Percentiles rank a stretch among this genome's conserved stretches.
Evolutionary conservation across 208 protist genomes (phyloP).

Genomic region (Crithidia thermophila): DNA sequence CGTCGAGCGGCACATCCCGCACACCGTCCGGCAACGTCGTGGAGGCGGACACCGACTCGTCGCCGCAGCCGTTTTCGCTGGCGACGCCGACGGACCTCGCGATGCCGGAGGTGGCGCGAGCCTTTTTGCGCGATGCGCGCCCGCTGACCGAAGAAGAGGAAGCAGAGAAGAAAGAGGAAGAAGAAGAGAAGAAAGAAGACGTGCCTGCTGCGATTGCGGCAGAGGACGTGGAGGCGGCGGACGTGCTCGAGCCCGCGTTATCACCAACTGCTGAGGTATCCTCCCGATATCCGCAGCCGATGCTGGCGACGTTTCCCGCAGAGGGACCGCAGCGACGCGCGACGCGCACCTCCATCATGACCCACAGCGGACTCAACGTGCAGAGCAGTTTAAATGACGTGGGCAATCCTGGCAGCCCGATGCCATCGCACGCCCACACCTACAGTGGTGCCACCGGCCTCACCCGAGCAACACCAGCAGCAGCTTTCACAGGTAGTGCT

Average conservation of each 20-base stretch:
- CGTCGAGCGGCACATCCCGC: background rate
- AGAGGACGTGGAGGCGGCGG: no score
- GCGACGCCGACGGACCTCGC: no score
- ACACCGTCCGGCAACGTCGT: background rate
- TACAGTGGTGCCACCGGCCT: background rate
- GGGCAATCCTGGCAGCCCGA: no score
- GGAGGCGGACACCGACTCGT: background rate
- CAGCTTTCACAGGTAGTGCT: no score
- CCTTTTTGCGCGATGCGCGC: background rate
- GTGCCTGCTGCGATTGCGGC: no score
- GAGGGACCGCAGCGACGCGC: constrained; percentile 7
- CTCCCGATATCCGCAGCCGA: no score
- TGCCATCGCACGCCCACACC: background rate
- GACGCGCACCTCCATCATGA: constrained; percentile 8
- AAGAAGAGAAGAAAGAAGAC: no score
- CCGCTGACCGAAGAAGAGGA: background rate
- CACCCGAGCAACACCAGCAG: no score
- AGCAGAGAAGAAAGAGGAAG: background rate
- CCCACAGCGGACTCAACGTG: constrained; percentile 8
- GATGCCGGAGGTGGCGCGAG: no score
- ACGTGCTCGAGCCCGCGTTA: no score
- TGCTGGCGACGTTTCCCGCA: background rate
- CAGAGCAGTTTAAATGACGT: constrained; percentile 3
- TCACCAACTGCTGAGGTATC: no score
- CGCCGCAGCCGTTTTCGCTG: constrained; percentile 3